phyloP scores from a whole-genome alignment of 2,329 filamentous ascomycete species.

The Colletotrichum falcatum region DNA sequence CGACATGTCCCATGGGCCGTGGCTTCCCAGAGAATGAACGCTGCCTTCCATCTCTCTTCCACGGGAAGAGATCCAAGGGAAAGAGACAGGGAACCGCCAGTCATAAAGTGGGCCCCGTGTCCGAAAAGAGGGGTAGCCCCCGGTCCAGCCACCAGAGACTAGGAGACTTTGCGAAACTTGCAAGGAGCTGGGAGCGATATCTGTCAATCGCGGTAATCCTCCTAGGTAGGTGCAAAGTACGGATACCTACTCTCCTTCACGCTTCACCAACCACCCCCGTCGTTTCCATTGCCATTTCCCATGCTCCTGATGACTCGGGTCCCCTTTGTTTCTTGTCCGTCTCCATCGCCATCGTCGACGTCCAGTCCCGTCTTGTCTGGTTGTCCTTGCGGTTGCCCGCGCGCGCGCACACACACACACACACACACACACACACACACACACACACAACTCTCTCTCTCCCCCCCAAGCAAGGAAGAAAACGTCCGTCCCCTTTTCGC shows the following conservation, averaged over 20 bases:
- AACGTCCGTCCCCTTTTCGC: conserved; percentile 24
- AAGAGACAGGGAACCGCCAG: conserved; percentile 9
- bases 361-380: conserved; percentile 4
- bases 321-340: conserved; percentile 33
- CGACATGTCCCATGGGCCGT: neutral
- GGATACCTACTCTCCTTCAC: neutral
- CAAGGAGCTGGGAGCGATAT: conserved; percentile 23
- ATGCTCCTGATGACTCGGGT: conserved; percentile 27
- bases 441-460: neutral
- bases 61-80: conserved; percentile 12
- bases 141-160: conserved; percentile 23
- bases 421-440: neutral
- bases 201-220: conserved; percentile 30
- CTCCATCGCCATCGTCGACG: neutral
- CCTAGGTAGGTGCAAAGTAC: neutral
- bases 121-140: conserved; percentile 13
- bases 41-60: conserved; percentile 4
- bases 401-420: neutral
- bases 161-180: conserved; percentile 34
- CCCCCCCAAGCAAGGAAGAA: neutral
- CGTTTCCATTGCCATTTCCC: conserved; percentile 4
- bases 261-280: neutral
- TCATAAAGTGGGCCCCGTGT: neutral
- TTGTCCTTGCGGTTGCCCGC: conserved; percentile 1
- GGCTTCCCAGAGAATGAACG: neutral